Percentiles rank a stretch among this genome's conserved stretches.
Evolutionary conservation across 1,284 basidiomycete genomes (phyloP).

Genomic region (Somion occarium): DNA sequence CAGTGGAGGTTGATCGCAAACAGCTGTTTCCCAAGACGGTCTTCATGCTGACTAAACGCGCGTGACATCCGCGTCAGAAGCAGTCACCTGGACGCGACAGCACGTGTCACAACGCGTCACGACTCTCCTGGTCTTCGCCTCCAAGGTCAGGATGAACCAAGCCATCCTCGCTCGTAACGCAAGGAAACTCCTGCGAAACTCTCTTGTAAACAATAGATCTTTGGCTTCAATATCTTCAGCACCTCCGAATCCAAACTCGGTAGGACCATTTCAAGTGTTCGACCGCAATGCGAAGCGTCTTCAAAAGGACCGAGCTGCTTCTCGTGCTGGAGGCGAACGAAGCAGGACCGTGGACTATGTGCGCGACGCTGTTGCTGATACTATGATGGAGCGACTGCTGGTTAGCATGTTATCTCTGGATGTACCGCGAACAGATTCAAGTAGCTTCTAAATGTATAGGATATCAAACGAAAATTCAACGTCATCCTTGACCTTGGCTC

Average conservation of each 20-base stretch:
- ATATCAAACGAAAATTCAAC: conserved; percentile 84
- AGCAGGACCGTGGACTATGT: conserved; percentile 90
- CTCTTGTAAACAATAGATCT: neutral
- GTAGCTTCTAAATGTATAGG: conserved; percentile 48
- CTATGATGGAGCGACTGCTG: conserved; percentile 85
- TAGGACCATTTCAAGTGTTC: conserved; percentile 78
- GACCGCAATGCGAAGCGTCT: conserved; percentile 80
- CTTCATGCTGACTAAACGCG: neutral
- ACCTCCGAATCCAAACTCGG: conserved; percentile 36
- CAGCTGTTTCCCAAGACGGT: neutral
- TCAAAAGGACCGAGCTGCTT: conserved; percentile 78
- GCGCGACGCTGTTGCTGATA: conserved; percentile 85
- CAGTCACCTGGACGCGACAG: neutral
- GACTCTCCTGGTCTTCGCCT: neutral
- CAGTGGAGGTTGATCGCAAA: neutral
- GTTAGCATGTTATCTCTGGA: conserved; percentile 30
- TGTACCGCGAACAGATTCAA: neutral
- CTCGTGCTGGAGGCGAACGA: conserved; percentile 47
- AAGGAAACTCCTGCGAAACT: neutral
- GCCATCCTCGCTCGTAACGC: neutral
- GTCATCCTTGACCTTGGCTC: conserved; percentile 87
- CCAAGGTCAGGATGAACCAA: neutral
- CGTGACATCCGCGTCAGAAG: neutral
- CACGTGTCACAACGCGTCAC: neutral
- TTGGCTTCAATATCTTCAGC: conserved; percentile 10